A percentile compares a stretch with the other conserved stretches of the same genome.
phyloP scores from a whole-genome alignment of 2,329 filamentous ascomycete genomes.

The Xylaria arbuscula region DNA sequence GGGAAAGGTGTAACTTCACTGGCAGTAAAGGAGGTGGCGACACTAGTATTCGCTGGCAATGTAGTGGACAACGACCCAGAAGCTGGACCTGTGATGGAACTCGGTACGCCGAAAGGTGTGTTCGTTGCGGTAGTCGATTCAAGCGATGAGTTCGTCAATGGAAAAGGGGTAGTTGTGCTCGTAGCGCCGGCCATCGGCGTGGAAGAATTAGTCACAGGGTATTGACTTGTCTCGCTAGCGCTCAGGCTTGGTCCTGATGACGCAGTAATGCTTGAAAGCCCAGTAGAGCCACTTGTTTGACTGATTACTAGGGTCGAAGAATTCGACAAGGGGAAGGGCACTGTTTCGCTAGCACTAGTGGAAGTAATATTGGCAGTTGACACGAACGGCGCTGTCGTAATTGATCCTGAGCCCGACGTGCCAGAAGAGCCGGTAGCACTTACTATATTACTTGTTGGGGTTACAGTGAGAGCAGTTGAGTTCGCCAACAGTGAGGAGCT shows the following conservation, averaged over 20 bases:
- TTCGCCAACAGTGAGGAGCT: constrained; percentile 33
- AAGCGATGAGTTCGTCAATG: constrained; percentile 24
- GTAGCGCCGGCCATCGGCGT: constrained; percentile 27
- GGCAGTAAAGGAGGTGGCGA: constrained; percentile 1
- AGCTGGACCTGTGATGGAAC: constrained; percentile 10
- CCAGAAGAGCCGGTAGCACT: too few relatives aligned
- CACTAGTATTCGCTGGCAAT: constrained; percentile 8
- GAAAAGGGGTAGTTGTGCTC: constrained; percentile 23
- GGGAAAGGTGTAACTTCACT: constrained; percentile 20
- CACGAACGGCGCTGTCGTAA: too few relatives aligned
- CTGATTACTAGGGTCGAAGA: constrained; percentile 32
- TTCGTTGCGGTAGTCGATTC: not conserved
- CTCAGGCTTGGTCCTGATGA: constrained; percentile 1
- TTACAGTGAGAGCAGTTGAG: not conserved
- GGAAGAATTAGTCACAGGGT: constrained; percentile 39
- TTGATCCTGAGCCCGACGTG: too few relatives aligned
- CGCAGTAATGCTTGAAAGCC: not conserved
- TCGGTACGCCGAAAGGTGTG: not conserved
- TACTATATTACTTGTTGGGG: too few relatives aligned
- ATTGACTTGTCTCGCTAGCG: constrained; percentile 30
- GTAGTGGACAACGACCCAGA: constrained; percentile 10
- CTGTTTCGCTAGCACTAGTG: constrained; percentile 18
- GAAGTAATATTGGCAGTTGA: not conserved
- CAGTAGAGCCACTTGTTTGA: constrained; percentile 26
- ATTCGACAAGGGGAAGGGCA: constrained; percentile 24